phyloP scores from a whole-genome alignment of 768 basidiomycete species.

The Lentinula guzmanii region DNA sequence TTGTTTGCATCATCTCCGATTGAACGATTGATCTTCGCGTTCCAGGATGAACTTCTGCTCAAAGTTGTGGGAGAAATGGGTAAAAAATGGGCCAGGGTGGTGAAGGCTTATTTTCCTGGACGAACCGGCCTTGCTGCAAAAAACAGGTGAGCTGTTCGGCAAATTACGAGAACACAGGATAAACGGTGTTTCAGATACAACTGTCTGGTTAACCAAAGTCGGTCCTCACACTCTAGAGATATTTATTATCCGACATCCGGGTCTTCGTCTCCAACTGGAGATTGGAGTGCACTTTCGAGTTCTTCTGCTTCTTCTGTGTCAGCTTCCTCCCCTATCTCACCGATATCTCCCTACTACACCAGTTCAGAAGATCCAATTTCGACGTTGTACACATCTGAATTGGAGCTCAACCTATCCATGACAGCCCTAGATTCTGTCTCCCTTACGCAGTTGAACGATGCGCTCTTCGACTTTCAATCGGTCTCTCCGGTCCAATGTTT shows the following conservation, averaged over 20 bases:
- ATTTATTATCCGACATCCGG: neutral
- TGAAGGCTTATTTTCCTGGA: constrained; percentile 21
- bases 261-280: neutral
- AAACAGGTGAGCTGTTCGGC: constrained; percentile 16
- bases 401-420: neutral
- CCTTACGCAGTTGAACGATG: neutral
- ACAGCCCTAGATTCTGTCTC: neutral
- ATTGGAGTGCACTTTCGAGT: neutral
- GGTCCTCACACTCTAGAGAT: neutral
- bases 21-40: neutral
- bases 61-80: constrained; percentile 18
- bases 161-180: neutral
- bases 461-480: neutral
- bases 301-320: neutral
- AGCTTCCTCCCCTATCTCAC: neutral
- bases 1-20: neutral
- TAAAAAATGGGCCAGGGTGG: constrained; percentile 20
- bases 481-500: neutral
- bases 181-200: constrained; percentile 12
- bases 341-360: neutral
- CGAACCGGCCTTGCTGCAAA: constrained; percentile 23
- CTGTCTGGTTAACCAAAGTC: constrained; percentile 4
- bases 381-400: neutral
- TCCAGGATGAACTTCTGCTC: constrained; percentile 17
- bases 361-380: neutral